phyloP scores from a whole-genome alignment of 139 green algal species.

The Astrephomene gubernaculifera region DNA sequence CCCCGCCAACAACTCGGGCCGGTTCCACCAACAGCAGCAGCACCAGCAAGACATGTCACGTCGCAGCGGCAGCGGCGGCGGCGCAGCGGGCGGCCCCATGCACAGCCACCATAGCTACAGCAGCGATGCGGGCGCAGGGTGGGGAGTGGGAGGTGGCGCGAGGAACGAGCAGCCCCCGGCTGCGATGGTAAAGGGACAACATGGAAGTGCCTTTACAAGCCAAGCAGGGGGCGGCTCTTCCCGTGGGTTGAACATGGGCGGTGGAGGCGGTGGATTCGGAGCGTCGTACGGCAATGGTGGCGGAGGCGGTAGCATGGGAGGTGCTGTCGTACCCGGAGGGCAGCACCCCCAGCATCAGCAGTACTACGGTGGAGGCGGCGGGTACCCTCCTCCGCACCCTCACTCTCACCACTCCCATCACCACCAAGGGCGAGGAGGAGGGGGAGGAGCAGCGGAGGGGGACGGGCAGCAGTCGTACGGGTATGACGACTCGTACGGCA shows the following conservation, averaged over 20 bases:
- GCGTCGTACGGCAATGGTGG: not conserved
- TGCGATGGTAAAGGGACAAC: not conserved
- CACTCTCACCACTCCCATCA: no score
- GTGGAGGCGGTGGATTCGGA: not conserved
- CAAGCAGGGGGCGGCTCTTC: not conserved
- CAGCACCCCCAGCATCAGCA: no score
- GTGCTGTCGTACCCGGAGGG: not conserved
- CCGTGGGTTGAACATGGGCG: not conserved
- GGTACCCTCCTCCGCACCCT: slow-evolving; percentile 7
- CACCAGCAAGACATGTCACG: no score
- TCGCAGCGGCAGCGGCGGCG: no score
- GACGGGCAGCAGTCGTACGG: not conserved
- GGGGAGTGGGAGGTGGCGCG: not conserved
- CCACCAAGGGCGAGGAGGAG: no score
- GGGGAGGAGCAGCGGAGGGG: no score
- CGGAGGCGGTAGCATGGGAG: not conserved
- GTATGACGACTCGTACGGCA: not conserved
- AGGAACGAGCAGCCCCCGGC: not conserved
- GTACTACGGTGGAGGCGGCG: not conserved
- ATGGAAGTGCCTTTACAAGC: not conserved
- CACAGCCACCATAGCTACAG: not conserved
- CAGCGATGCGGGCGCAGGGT: slow-evolving; percentile 19
- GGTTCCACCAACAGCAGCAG: no score
- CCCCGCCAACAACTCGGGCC: no score
- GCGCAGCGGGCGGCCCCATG: no score